Base-by-base conservation (phyloP, 306 rosid species). In the Glycyrrhiza uralensis region DNA sequence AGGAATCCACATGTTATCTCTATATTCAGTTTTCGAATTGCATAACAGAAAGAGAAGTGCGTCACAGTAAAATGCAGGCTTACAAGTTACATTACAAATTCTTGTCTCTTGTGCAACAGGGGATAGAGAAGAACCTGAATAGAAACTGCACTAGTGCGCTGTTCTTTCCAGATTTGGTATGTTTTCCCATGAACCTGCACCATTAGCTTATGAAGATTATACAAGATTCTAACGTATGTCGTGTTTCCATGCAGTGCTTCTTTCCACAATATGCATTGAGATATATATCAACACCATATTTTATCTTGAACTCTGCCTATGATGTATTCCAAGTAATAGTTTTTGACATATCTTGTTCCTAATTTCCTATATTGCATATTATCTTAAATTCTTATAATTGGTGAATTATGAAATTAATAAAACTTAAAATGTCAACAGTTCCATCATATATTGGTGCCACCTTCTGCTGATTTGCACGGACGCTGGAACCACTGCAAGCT, bases 401-500 rank as follows among this genome's bases (percentile, higher is more conserved):
- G 22, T 0, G 6, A 67, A 24, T 57, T 56, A n/a, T 24, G 38
- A 67, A 36, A 71, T 81, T 42, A 38, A 39, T 70, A 36, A 12
- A 63, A 75, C 29, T 76, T 59, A 14, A 61, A 41, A 42, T 79
- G 39, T 76, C 64, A 11, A 59, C 85, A 92, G 97, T 88, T 90
- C 66, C 92, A 86, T 75, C 87, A 94, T 66, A 81, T 57, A 59
- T 68, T 94, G 83, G 97, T 83, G 78, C 99, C 97, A 3, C 63
- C 96, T 72, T 89, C 95, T 60, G 88, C 97, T 59, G 99, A 94
- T 82, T 49, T 67, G 6, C 85, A 7, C 3, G 96, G 95, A 45
- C 87, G 71, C 61, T 94, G 99, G 99, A 88, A 33, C 19, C 87
- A n/a, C 49, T 94, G 99, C 91, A 94, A 76, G 80, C 44, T 70